Conservation (phyloP, 2,329 filamentous ascomycete species). For the Beauveria sp. region DNA sequence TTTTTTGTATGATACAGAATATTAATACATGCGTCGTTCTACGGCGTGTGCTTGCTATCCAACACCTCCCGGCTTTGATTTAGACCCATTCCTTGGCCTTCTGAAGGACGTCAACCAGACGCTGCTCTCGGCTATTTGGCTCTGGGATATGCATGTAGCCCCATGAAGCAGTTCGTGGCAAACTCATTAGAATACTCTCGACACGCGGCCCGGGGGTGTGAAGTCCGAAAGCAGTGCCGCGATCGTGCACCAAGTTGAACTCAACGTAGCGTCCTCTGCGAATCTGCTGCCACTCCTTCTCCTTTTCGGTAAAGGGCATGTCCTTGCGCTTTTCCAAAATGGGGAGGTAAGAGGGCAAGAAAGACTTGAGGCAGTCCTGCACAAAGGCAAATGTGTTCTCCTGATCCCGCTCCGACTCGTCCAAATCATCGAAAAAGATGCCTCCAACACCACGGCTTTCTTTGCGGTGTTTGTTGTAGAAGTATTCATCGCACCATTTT, state of each 20-base stretch:
- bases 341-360: slow-evolving; percentile 84
- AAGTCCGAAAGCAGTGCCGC: slow-evolving; percentile 87
- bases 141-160: slow-evolving; percentile 88
- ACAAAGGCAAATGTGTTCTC: slow-evolving; percentile 88
- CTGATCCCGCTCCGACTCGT: slow-evolving; percentile 75
- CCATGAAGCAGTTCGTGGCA: slow-evolving; percentile 90
- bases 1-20: not conserved
- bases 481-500: slow-evolving; percentile 97
- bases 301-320: slow-evolving; percentile 76
- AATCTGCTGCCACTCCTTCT: slow-evolving; percentile 96
- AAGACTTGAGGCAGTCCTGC: slow-evolving; percentile 75
- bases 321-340: slow-evolving; percentile 85
- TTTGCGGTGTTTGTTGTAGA: slow-evolving; percentile 82
- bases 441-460: slow-evolving; percentile 86
- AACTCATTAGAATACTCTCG: slow-evolving; percentile 95
- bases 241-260: slow-evolving; percentile 96
- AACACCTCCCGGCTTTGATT: slow-evolving; percentile 5
- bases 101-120: slow-evolving; percentile 65
- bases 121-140: slow-evolving; percentile 67
- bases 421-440: slow-evolving; percentile 98
- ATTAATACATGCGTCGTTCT: not conserved
- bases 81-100: slow-evolving; percentile 62
- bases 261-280: slow-evolving; percentile 93
- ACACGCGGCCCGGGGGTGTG: slow-evolving; percentile 87
- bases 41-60: not conserved